A percentile compares a stretch with the other conserved stretches of the same genome.
Conservation (phyloP, 345 rosid genomes). For the Eucalyptus curtisii region DNA sequence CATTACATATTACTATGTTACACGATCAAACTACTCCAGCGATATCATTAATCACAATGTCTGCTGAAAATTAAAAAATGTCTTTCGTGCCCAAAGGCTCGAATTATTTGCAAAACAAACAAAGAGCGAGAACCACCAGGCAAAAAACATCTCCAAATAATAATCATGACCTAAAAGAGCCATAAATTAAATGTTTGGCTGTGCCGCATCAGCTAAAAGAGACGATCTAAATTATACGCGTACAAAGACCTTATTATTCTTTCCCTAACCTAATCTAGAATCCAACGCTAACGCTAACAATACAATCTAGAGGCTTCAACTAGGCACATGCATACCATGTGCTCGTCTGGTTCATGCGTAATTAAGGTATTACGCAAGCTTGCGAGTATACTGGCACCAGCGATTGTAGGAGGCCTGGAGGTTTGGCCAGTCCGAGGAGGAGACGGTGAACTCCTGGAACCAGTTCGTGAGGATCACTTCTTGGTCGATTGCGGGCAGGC, state of each 20-base stretch:
- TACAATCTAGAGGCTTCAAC: not conserved
- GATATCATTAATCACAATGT: not conserved
- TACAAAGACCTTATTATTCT: not conserved
- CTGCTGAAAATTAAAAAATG: not conserved
- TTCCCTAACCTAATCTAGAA: not conserved
- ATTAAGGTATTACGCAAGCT: not conserved
- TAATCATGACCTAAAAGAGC: not conserved
- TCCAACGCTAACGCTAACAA: not conserved
- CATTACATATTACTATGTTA: not conserved
- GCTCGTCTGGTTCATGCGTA: not conserved
- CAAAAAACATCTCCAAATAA: not conserved
- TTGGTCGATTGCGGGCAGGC: constrained; percentile 44
- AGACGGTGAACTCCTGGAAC: constrained; percentile 51
- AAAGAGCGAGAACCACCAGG: not conserved
- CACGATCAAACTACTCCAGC: not conserved
- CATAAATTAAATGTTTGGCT: not conserved
- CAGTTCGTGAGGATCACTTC: constrained; percentile 58
- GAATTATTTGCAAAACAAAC: not conserved
- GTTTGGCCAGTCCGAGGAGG: constrained; percentile 72
- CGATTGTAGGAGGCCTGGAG: constrained; percentile 48
- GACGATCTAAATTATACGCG: not conserved
- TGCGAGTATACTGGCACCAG: constrained; percentile 64
- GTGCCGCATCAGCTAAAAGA: not conserved
- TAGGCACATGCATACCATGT: not conserved
- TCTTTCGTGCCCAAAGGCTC: not conserved